Percentiles rank a stretch among this genome's conserved stretches.
Evolutionary conservation across 352 stramenopile species (phyloP).

Genomic region (Blastocystis sp.): DNA sequence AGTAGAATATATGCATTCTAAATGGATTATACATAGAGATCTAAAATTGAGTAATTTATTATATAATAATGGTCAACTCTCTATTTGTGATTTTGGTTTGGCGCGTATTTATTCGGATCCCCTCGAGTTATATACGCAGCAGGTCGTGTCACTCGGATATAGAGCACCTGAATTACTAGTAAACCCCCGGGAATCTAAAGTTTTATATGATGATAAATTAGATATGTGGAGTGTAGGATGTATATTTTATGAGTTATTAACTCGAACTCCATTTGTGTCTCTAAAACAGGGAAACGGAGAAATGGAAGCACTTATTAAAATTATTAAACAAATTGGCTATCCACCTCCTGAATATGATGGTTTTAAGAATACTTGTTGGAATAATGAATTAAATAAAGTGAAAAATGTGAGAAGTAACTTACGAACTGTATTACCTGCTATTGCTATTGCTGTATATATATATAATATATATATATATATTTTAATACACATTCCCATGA

Average conservation of each 20-base stretch:
- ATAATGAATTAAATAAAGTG: not conserved
- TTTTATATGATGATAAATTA: conserved; percentile 72
- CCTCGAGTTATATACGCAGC: conserved; percentile 67
- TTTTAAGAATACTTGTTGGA: conserved; percentile 1
- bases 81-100: conserved; percentile 61
- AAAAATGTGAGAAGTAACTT: not conserved
- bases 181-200: conserved; percentile 22
- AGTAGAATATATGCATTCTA: conserved; percentile 51
- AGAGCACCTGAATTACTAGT: conserved; percentile 73
- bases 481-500: conserved; percentile 4
- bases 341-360: conserved; percentile 10
- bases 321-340: conserved; percentile 20
- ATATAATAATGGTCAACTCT: conserved; percentile 56
- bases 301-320: conserved; percentile 18
- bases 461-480: conserved; percentile 6
- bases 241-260: conserved; percentile 77
- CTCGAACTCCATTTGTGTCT: conserved; percentile 54
- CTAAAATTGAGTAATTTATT: conserved; percentile 66
- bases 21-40: conserved; percentile 56
- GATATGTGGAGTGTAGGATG: conserved; percentile 80
- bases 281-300: conserved; percentile 23
- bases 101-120: conserved; percentile 34
- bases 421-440: not conserved
- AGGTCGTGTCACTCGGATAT: conserved; percentile 83
- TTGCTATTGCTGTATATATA: not conserved